Base-by-base conservation (phyloP, 1,284 basidiomycete species). In the Puccinia novopanici region DNA sequence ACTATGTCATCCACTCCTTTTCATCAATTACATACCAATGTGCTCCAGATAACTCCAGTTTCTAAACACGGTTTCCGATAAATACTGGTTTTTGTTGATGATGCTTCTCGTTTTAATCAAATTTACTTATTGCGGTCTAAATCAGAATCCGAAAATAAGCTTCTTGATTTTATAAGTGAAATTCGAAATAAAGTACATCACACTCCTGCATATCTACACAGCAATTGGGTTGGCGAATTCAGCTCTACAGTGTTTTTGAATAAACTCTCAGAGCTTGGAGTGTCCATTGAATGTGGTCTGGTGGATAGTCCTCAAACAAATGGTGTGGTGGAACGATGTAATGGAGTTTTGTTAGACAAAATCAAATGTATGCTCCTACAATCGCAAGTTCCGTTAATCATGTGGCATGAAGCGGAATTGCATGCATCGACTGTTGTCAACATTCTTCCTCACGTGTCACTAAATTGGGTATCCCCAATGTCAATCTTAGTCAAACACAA, bases 251-350 rank as follows among this genome's bases (percentile, higher is more conserved):
- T 15, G 27, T 72, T 72, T 19, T 42, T 71, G 17, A 17, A 27
- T 12, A 2, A 22, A 24, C 19, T 67, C 3, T 4, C n/a, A 45
- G 40, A 45, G 10, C 17, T n/a, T 3, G 70, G 70, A 8, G 50
- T 57, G 12, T 19, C 19, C 2, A 17, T 72, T n/a, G 52, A 72
- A 15, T 27, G 24, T 12, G 70, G 48, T n/a, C 70, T 52, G 22
- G 70, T 52, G 3, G 30, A 72, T 40, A 27, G 3, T 55, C 70
- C 70, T n/a, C 70, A 72, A 57, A 55, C 70, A 54, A 72, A 72
- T 30, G 70, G 70, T 40, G 22, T 72, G 3, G 48, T 34, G 15
- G 37, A 72, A 15, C 27, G 52, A 6, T 72, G 55, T 15, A 72
- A 72, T 40, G 22, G 52, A 2, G 24, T 40, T 15, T 15, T 72